Evolutionary conservation across 257 asterid species (phyloP), one percentile per base, ranked within the genome.

Genomic region (Salvia rosmarinus): DNA sequence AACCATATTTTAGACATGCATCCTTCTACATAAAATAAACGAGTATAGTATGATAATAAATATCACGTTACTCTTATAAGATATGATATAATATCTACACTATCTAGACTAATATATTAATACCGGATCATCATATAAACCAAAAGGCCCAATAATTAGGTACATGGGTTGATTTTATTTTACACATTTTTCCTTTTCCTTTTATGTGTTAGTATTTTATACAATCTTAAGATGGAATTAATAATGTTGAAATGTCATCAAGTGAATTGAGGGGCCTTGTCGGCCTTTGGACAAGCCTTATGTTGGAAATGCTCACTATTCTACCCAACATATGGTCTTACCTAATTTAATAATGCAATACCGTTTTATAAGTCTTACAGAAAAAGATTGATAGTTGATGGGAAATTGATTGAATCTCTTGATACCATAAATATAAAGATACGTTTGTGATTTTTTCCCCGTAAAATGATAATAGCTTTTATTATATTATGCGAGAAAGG

Each of bases 241-340:
- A 71, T 52, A 77, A 65, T 69, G 55, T 50, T 58, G 67, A 40
- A 57, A 7, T n/a, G 62, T 64, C 20, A 57, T 69, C 42, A 14
- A 64, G 74, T 72, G 78, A 19, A 71, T 51, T 30, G 40, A 76
- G 65, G 19, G 58, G 51, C 43, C 9, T 68, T 82, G 86, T 79
- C 83, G 75, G 74, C 74, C 78, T 76, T 58, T 65, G 75, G 61
- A 73, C 64, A 79, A 73, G 19, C 81, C 81, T 63, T 16, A 70
- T 76, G 84, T 82, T 82, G 78, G 82, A 52, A 79, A 34, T 64
- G 40, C 65, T 14, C 12, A 52, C 3, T 43, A 76, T 32, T 71
- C 25, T 64, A 67, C 52, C 86, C 79, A 73, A 82, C 86, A 79
- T 78, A 9, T 75, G 74, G 81, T 68, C 83, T 54, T 80, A 69